Evolutionary conservation across 768 basidiomycete genomes (phyloP), one percentile per base, ranked within the genome.

Genomic region (Kondoa subrosea): DNA sequence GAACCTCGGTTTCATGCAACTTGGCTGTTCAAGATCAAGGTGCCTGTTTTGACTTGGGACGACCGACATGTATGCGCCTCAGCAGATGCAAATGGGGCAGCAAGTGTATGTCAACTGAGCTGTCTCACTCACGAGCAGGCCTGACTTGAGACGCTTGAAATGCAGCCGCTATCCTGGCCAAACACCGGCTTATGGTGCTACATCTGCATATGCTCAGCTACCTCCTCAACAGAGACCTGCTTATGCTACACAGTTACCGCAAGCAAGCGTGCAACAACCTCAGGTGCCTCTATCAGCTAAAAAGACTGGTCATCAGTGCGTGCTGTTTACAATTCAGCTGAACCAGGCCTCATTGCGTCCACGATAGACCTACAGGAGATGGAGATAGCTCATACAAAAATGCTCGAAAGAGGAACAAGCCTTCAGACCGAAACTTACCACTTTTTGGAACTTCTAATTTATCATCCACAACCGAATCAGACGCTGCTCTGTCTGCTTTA

Each of bases 371-470:
- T 8, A 50, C 40, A 8, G 40, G 40, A 8, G 40, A 50, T 50
- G 40, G 40, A 50, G 40, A 50, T 21, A 50, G 12, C 8, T 8
- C 40, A 50, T 50, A 50, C 21, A 8, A 21, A 8, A 50, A 50
- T 50, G 40, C 40, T 21, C 40, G 40, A 16, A 63, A 63, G 34
- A 3, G 30, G n/a, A 27, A 33, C 16, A 63, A 63, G 30, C 29
- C 61, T 17, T 31, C 61, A 27, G 61, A 63, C 29, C 61, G 61
- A 3, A 27, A 27, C 61, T 29, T 63, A 16, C 61, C 61, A 3
- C 15, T 32, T n/a, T 63, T 63, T 32, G 25, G 26, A 30, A 17
- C 61, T n/a, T 27, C 27, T 17, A 12, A 27, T 3, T 15, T 14
- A 12, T 3, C 3, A 14, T 32, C 29, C 3, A 32, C 61, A 15